Percentiles rank a stretch among this genome's conserved stretches.
phyloP scores from a whole-genome alignment of 164 flowering plant species.

The Kingdonia uniflora region DNA sequence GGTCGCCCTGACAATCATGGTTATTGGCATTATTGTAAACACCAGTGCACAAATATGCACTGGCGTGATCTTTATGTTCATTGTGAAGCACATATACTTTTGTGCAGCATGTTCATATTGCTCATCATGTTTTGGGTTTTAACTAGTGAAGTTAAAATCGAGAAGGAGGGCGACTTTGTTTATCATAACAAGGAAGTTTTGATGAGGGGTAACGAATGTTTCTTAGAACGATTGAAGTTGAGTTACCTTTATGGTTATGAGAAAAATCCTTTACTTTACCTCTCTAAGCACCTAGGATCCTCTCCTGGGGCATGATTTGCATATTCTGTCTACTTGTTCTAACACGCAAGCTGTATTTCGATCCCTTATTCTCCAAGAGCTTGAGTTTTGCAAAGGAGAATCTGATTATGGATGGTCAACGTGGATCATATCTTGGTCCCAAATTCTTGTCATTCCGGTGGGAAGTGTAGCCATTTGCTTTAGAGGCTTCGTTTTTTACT shows the following conservation, averaged over 20 bases:
- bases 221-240: not conserved
- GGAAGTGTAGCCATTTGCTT: not conserved
- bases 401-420: not conserved
- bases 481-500: not conserved
- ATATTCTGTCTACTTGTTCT: too few relatives aligned
- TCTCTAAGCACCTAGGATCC: not conserved
- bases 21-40: conserved; percentile 8
- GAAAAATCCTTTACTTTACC: not conserved
- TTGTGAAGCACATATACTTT: not conserved
- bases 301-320: too few relatives aligned
- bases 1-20: too few relatives aligned
- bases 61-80: conserved; percentile 5
- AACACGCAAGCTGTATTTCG: not conserved
- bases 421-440: not conserved
- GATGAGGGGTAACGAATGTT: not conserved
- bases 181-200: not conserved
- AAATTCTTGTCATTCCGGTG: not conserved
- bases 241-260: not conserved
- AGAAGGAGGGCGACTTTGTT: too few relatives aligned
- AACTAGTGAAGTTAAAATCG: too few relatives aligned
- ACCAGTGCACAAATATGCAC: conserved; percentile 10
- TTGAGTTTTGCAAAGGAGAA: not conserved
- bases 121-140: conserved; percentile 2
- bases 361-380: not conserved
- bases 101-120: conserved; percentile 3